Conservation (phyloP, 164 flowering plant species). For the Nymphaea colorata region DNA sequence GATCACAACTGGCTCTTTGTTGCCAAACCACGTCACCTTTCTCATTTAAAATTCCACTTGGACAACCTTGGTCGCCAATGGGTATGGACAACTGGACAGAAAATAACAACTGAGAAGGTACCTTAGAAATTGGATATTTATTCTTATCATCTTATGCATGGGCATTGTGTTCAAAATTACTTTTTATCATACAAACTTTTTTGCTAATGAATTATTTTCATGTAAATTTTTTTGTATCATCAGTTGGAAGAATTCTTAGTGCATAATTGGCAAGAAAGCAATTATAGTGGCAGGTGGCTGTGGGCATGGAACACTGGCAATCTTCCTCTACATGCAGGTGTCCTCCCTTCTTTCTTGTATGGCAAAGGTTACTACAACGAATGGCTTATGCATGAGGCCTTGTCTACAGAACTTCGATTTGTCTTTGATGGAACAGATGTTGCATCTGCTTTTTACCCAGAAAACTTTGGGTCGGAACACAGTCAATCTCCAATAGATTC, state of each 20-base stretch:
- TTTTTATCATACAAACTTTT: background rate
- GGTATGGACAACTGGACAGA: constrained; percentile 38
- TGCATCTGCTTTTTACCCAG: constrained; percentile 40
- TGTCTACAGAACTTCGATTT: constrained; percentile 54
- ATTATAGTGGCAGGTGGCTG: constrained; percentile 35
- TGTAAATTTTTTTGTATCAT: constrained; percentile 10
- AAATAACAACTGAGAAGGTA: constrained; percentile 44
- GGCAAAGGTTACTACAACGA: constrained; percentile 58
- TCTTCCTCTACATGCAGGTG: constrained; percentile 67
- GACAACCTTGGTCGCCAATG: constrained; percentile 42
- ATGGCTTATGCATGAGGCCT: constrained; percentile 76
- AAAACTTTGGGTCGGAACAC: constrained; percentile 14
- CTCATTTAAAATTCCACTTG: constrained; percentile 48
- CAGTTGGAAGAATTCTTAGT: constrained; percentile 75
- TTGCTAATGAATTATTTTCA: background rate
- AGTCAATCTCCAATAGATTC: constrained; percentile 8
- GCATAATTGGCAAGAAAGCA: constrained; percentile 19
- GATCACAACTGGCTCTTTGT: constrained; percentile 77
- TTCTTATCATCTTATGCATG: background rate
- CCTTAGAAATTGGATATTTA: constrained; percentile 8
- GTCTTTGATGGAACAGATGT: constrained; percentile 77
- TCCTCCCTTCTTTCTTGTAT: constrained; percentile 84
- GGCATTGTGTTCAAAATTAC: background rate
- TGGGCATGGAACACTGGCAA: constrained; percentile 82
- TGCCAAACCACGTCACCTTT: constrained; percentile 35